Evolutionary conservation across 2,329 filamentous ascomycete species (phyloP), one percentile per base, ranked within the genome.

Genomic region (Myriosclerotinia scirpicola): DNA sequence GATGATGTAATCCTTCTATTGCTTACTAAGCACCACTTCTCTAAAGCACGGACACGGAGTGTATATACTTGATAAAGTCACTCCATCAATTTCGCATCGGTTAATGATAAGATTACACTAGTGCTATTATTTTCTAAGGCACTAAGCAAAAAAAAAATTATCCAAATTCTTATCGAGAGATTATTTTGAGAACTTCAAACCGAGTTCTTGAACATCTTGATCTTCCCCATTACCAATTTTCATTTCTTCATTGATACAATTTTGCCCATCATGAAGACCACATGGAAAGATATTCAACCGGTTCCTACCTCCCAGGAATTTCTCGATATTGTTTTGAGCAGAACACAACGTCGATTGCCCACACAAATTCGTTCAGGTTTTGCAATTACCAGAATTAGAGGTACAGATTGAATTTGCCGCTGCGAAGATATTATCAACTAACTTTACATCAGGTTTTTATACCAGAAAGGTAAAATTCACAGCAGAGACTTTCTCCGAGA

Each of bases 381-480:
- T 84, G 90, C 97, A 80, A 97, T 98, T 78, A 91, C 88, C 78
- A 88, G 94, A 85, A 97, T 98, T 76, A 85, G 94, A 78, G 83
- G 83, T 82, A 74, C 63, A 71, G 66, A 26, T 44, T 46, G 34
- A 48, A 66, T 67, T 63, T 63, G 66, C 54, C 56, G 64, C 20
- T 52, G 64, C n/a, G 8, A 34, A 30, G 36, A 36, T 17, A 6
- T 2, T 20, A 54, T 46, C 54, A 58, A 67, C 62, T 71, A 60
- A 72, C 67, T 15, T n/a, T n/a, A n/a, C 36, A 46, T 7, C 72
- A 89, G 90, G 87, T 60, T 98, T 98, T 82, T 98, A 98, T 80
- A 97, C 94, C 55, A 85, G 95, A 78, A 98, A 98, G 81, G 93
- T 97, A 84, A 98, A 98, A 81, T 99, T 93, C 81, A 97, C 95